Conservation (phyloP, 371 early-diverging fungal species). For the Apophysomyces elegans region DNA sequence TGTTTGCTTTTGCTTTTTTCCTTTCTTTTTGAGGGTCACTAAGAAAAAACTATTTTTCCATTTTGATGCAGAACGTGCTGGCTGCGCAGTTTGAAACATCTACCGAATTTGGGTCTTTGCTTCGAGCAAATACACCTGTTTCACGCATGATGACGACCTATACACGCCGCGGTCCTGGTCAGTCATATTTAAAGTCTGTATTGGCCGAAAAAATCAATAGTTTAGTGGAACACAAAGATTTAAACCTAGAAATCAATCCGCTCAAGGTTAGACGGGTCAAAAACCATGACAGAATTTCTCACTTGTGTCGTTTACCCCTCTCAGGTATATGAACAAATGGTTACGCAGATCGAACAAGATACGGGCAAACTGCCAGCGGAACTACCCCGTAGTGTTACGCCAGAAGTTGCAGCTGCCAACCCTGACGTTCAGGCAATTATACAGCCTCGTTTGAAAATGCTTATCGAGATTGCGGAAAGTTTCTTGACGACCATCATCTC, state of each 20-base stretch:
- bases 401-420: slow-evolving; percentile 79
- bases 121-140: slow-evolving; percentile 95
- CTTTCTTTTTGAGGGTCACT: not conserved
- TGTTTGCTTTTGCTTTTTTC: not conserved
- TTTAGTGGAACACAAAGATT: slow-evolving; percentile 77
- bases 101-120: slow-evolving; percentile 84
- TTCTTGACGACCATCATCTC: slow-evolving; percentile 85
- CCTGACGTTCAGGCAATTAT: slow-evolving; percentile 84
- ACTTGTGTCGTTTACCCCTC: not conserved
- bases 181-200: slow-evolving; percentile 88
- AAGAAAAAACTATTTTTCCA: not conserved
- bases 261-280: slow-evolving; percentile 59
- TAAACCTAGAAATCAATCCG: slow-evolving; percentile 89
- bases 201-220: slow-evolving; percentile 81
- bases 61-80: slow-evolving; percentile 69
- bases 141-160: slow-evolving; percentile 98
- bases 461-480: slow-evolving; percentile 84
- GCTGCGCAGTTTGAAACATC: slow-evolving; percentile 91
- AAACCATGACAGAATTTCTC: slow-evolving; percentile 33
- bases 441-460: slow-evolving; percentile 78
- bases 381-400: slow-evolving; percentile 75
- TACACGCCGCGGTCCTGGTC: slow-evolving; percentile 94
- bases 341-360: slow-evolving; percentile 72
- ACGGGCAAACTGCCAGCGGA: slow-evolving; percentile 55
- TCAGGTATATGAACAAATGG: slow-evolving; percentile 86